Conservation (phyloP, 2,329 filamentous ascomycete species). For the Xylariomycetidae sp. region DNA sequence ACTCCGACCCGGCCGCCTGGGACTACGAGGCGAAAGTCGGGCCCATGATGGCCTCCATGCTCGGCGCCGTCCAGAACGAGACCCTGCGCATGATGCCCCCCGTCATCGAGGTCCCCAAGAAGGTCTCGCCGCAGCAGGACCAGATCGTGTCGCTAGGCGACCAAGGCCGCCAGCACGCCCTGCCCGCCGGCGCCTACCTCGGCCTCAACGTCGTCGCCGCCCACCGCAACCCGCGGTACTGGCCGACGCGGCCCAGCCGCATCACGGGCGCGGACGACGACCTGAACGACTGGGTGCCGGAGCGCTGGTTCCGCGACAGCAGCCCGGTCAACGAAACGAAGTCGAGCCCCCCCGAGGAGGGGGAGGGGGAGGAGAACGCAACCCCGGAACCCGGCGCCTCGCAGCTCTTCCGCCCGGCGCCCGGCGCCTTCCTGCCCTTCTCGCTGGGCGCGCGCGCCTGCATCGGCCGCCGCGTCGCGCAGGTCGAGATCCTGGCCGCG, state of each 20-base stretch:
- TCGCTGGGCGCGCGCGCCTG: conserved; percentile 52
- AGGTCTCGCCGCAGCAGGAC: conserved; percentile 35
- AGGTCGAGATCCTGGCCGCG: conserved; percentile 51
- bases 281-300: conserved; percentile 50
- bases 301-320: conserved; percentile 47
- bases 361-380: conserved; percentile 51
- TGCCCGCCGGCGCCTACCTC: conserved; percentile 49
- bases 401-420: conserved; percentile 53
- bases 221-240: conserved; percentile 67
- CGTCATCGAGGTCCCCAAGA: conserved; percentile 67
- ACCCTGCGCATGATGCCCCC: conserved; percentile 67
- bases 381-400: conserved; percentile 53
- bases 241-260: conserved; percentile 50
- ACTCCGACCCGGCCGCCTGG: conserved; percentile 54
- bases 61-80: conserved; percentile 73
- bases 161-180: conserved; percentile 35
- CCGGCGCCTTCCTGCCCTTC: conserved; percentile 53
- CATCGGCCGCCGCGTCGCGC: conserved; percentile 50
- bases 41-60: conserved; percentile 60
- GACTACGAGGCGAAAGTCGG: conserved; percentile 63
- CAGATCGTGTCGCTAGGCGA: conserved; percentile 54
- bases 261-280: conserved; percentile 28
- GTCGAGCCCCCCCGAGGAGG: conserved; percentile 40
- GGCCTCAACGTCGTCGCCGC: conserved; percentile 48
- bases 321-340: conserved; percentile 22